These are phyloP conservation scores for Sclerotinia subarctica DNA, from an alignment of 2,329 filamentous ascomycete genomes.

Conservation along the genomic window DNA sequence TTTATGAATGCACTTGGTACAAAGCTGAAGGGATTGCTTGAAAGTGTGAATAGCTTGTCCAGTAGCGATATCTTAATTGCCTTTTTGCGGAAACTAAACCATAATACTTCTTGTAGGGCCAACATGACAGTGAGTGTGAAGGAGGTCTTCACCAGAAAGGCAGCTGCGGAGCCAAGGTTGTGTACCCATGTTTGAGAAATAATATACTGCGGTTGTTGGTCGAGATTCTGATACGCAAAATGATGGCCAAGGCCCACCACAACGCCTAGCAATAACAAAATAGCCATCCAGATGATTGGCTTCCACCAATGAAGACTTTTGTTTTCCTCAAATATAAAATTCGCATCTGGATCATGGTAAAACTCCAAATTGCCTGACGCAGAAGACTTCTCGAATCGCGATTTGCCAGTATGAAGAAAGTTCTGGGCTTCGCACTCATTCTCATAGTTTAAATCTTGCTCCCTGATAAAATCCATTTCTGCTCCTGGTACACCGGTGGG, in stretches of 20 bases:
- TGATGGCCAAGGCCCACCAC: not conserved
- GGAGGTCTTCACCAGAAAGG: conserved; percentile 1
- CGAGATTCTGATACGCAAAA: not conserved
- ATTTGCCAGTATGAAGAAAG: not conserved
- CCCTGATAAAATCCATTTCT: not conserved
- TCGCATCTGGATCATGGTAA: not conserved
- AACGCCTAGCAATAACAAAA: not conserved
- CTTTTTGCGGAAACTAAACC: conserved; percentile 1
- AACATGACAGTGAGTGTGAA: not conserved
- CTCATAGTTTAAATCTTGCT: not conserved
- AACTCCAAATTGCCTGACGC: too few species aligned
- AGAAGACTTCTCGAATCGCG: not conserved
- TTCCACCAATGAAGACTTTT: not conserved
- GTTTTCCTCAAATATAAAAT: not conserved
- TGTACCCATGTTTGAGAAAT: not conserved
- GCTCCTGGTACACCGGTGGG: not conserved
- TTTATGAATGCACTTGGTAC: not conserved
- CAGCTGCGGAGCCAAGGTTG: not conserved
- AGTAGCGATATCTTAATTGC: conserved; percentile 2
- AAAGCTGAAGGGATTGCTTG: not conserved
- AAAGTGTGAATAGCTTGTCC: not conserved
- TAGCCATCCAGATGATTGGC: not conserved
- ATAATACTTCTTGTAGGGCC: not conserved
- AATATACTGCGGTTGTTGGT: not conserved
- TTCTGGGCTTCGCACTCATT: not conserved